phyloP scores from a whole-genome alignment of 2,329 filamentous ascomycete genomes.

The Diaporthe nobilis region DNA sequence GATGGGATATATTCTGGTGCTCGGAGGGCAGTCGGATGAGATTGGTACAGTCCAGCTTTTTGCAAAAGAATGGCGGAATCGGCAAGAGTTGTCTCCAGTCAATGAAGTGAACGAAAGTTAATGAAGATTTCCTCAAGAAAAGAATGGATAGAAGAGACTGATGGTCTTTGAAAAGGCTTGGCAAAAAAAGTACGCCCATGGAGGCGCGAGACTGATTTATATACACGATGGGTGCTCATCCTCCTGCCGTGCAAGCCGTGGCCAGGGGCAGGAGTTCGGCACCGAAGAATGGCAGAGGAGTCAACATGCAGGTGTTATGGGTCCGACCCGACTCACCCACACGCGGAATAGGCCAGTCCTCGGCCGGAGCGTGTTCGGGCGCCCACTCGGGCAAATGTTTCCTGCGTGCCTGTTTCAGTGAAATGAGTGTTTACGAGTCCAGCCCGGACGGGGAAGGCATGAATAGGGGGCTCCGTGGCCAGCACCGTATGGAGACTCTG shows the following conservation, averaged over 20 bases:
- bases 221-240: not conserved
- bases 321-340: not conserved
- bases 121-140: slow-evolving; percentile 28
- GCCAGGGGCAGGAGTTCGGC: not conserved
- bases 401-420: slow-evolving; percentile 35
- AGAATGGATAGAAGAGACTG: slow-evolving; percentile 28
- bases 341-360: not conserved
- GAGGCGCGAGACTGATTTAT: slow-evolving; percentile 32
- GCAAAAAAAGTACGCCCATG: not conserved
- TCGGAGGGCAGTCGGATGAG: not conserved
- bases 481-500: not conserved
- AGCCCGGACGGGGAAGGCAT: not conserved
- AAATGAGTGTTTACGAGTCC: slow-evolving; percentile 32
- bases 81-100: slow-evolving; percentile 39
- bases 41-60: slow-evolving; percentile 35
- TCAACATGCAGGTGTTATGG: slow-evolving; percentile 18
- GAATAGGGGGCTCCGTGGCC: not conserved
- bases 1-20: not conserved
- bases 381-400: slow-evolving; percentile 32
- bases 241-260: not conserved
- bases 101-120: slow-evolving; percentile 42
- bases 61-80: not conserved
- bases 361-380: not conserved
- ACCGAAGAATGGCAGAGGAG: not conserved
- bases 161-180: slow-evolving; percentile 7